Evolutionary conservation across 371 early-diverging fungal genomes (phyloP), one percentile per base, ranked within the genome.

Genomic region (Syncephalastrum monosporum): DNA sequence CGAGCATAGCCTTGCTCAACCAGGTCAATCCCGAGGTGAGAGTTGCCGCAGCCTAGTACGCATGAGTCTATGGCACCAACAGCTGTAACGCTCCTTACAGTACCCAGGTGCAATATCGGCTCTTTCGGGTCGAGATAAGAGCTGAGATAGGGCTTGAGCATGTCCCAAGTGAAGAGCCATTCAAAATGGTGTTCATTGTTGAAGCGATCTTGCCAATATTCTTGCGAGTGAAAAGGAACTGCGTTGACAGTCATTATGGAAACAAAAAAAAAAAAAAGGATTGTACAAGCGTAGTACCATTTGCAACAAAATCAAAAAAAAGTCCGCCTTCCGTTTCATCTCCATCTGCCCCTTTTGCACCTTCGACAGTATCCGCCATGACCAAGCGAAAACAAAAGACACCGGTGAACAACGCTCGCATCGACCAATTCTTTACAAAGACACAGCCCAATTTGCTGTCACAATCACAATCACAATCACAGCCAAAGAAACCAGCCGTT

Each of bases 1-100:
- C 53, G 47, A 10, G 44, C 27, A 44, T 69, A 69, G 4, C 81
- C 81, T 42, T 33, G 24, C 23, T 74, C 68, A 5, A 62, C 62
- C 54, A 82, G 47, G 19, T 82, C 77, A 50, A 75, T 64, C 1
- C 72, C 64, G n/a, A 86, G 64, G 3, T 53, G 59, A 10, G 78
- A 77, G 61, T 83, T 86, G 0, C 86, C 86, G 59, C 81, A 81
- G 1, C 86, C 86, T 69, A 42, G 10, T 13, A 44, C 50, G 6
- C 7, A 13, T 54, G 13, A 42, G 14, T 21, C 21, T 21, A 21
- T 21, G 0, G 21, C 21, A 21, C 21, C 21, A 0, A 21, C 21
- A 21, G 21, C 21, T 21, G 21, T 21, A 21, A 6, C 14, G 44
- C 3, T 29, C 55, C 25, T 43, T 54, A 33, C 21, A 3, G 57